Evolutionary conservation across 1,284 basidiomycete species (phyloP).

Genomic region (Leccinum angustisporum): DNA sequence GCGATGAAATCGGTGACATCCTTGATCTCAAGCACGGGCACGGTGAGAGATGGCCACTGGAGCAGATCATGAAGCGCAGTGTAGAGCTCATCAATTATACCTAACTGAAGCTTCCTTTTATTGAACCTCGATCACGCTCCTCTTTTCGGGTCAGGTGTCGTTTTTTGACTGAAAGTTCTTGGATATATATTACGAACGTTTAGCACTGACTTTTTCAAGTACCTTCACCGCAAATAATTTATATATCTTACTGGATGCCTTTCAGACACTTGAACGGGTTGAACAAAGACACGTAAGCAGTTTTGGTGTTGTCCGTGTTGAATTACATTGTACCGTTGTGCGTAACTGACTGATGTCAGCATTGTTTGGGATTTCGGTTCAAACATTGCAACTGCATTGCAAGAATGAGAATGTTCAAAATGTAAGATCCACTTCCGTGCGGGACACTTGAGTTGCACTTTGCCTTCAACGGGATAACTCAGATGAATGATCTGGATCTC

Average conservation of each 20-base stretch:
- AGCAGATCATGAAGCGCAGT: slow-evolving; percentile 75
- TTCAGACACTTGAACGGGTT: background rate
- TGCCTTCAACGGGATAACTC: too few species aligned
- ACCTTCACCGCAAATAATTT: slow-evolving; percentile 29
- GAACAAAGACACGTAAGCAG: background rate
- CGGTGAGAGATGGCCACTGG: slow-evolving; percentile 78
- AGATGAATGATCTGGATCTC: too few species aligned
- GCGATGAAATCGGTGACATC: slow-evolving; percentile 88
- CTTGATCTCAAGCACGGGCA: slow-evolving; percentile 83
- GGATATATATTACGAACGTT: slow-evolving; percentile 24
- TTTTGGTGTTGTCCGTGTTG: background rate
- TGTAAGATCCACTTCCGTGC: too few species aligned
- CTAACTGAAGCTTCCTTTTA: slow-evolving; percentile 46
- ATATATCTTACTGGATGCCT: slow-evolving; percentile 23
- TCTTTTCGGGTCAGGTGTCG: slow-evolving; percentile 2
- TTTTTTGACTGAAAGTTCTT: slow-evolving; percentile 17
- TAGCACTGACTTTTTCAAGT: slow-evolving; percentile 14
- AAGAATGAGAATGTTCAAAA: background rate
- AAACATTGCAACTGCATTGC: background rate
- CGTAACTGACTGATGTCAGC: background rate
- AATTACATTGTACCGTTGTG: background rate
- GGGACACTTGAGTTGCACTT: too few species aligned
- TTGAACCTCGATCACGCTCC: slow-evolving; percentile 4
- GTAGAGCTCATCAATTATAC: slow-evolving; percentile 94
- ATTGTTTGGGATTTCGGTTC: background rate